Percentiles rank a stretch among this genome's conserved stretches.
Conservation (phyloP, 73 alveolate species). For the Tetrahymena elliotti region DNA sequence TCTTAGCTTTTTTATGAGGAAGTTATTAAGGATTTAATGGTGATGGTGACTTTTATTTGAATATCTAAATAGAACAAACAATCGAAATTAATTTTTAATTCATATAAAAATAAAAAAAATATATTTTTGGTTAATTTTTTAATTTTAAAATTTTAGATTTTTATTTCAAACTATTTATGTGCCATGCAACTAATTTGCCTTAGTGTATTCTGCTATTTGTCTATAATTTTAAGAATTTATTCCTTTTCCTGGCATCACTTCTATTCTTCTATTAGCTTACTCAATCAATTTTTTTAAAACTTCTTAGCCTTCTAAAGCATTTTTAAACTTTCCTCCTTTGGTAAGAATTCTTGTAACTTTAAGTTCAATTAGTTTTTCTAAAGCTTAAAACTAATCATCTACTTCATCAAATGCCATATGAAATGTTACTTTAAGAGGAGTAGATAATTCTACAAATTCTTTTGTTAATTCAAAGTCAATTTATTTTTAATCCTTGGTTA, state of each 20-base stretch:
- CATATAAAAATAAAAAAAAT: too few relatives aligned
- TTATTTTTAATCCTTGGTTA: constrained; percentile 21
- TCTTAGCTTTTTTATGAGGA: too few relatives aligned
- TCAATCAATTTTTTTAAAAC: constrained; percentile 22
- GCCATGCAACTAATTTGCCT: not conserved
- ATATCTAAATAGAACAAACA: too few relatives aligned
- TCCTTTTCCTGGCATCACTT: not conserved
- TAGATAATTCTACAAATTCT: constrained; percentile 38
- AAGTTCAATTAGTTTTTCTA: constrained; percentile 42
- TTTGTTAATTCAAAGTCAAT: constrained; percentile 51
- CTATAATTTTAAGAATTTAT: not conserved
- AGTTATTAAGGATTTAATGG: too few relatives aligned
- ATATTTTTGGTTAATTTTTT: too few relatives aligned
- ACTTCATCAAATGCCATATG: constrained; percentile 73
- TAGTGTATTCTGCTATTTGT: not conserved
- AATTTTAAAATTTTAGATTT: not conserved
- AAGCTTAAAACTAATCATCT: constrained; percentile 35
- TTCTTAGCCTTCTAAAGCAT: constrained; percentile 59
- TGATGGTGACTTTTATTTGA: too few relatives aligned
- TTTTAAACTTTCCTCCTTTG: constrained; percentile 51
- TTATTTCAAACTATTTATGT: not conserved
- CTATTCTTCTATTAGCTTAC: not conserved
- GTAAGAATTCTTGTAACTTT: constrained; percentile 64
- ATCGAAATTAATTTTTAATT: too few relatives aligned
- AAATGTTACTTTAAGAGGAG: constrained; percentile 48